A percentile compares a stretch with the other conserved stretches of the same genome.
Evolutionary conservation across 1,284 basidiomycete genomes (phyloP).

Genomic region (Boletus mariae): DNA sequence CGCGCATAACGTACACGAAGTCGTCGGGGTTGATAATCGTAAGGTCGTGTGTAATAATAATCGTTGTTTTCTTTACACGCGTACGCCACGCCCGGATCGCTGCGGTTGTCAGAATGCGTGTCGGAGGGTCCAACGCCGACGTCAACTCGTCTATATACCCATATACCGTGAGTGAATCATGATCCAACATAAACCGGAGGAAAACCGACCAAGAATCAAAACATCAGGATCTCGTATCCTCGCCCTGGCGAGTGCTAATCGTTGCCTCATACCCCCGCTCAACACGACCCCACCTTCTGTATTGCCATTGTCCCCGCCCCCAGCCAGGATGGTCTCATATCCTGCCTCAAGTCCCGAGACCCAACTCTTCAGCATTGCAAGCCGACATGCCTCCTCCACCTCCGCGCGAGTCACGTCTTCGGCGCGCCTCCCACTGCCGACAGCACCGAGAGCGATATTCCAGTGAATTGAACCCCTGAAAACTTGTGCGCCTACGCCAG

Average conservation of each 20-base stretch:
- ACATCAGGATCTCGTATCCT: conserved; percentile 84
- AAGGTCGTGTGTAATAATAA: conserved; percentile 96
- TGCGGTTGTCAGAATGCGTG: conserved; percentile 85
- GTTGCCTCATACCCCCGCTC: conserved; percentile 92
- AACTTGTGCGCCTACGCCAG: conserved; percentile 27
- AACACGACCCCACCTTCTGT: conserved; percentile 63
- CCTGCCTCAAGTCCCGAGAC: conserved; percentile 79
- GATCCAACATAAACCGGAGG: conserved; percentile 1
- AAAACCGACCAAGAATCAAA: conserved; percentile 79
- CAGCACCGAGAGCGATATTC: conserved; percentile 81
- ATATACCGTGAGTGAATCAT: conserved; percentile 6
- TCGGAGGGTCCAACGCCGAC: conserved; percentile 88
- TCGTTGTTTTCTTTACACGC: conserved; percentile 74
- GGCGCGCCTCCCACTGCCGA: conserved; percentile 39
- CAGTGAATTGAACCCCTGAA: conserved; percentile 67
- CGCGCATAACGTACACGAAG: conserved; percentile 90
- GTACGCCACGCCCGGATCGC: conserved; percentile 77
- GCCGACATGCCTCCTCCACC: conserved; percentile 79
- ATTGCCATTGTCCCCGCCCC: conserved; percentile 43
- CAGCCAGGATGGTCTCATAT: conserved; percentile 75
- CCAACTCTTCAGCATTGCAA: conserved; percentile 88
- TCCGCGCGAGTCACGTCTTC: conserved; percentile 60
- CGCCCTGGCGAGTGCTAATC: conserved; percentile 89
- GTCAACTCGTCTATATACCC: conserved; percentile 83
- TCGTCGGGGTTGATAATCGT: conserved; percentile 76